A percentile compares a stretch with the other conserved stretches of the same genome.
These are phyloP conservation scores for Hypseocharis bilobata DNA, from an alignment of 441 rosid species.

Conservation along the genomic window DNA sequence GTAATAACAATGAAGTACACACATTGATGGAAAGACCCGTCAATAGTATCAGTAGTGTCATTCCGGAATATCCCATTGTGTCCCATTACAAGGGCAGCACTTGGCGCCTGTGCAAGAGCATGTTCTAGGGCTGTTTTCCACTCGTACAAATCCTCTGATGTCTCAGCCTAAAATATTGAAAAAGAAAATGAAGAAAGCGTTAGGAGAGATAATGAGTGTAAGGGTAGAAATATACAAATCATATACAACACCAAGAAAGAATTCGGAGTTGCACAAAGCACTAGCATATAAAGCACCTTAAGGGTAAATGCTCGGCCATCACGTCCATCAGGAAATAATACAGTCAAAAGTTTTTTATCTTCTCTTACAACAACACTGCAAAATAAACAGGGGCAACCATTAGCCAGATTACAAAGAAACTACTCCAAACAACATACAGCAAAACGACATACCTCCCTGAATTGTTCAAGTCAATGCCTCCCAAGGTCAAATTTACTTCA, in stretches of 20 bases:
- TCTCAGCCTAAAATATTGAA: slow-evolving; percentile 64
- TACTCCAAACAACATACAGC: slow-evolving; percentile 15
- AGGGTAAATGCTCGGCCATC: slow-evolving; percentile 98
- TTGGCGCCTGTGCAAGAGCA: slow-evolving; percentile 92
- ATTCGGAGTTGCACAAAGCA: neutral
- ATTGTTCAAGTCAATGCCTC: slow-evolving; percentile 94
- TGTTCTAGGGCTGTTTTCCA: slow-evolving; percentile 91
- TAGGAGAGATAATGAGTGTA: neutral
- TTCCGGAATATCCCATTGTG: slow-evolving; percentile 75
- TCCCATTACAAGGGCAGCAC: slow-evolving; percentile 94
- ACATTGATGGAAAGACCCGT: slow-evolving; percentile 75
- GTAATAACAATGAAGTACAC: slow-evolving; percentile 27
- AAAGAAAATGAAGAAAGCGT: slow-evolving; percentile 13
- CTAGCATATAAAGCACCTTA: slow-evolving; percentile 49
- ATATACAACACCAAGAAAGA: slow-evolving; percentile 16
- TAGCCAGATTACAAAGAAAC: slow-evolving; percentile 22
- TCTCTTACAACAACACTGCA: slow-evolving; percentile 93
- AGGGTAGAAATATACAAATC: neutral
- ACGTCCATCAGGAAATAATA: slow-evolving; percentile 95
- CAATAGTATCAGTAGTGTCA: slow-evolving; percentile 61
- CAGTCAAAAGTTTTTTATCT: slow-evolving; percentile 86
- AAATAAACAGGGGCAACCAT: slow-evolving; percentile 19
- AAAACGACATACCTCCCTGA: slow-evolving; percentile 67
- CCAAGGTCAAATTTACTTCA: slow-evolving; percentile 85
- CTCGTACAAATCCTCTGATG: slow-evolving; percentile 79